Evolutionary conservation across 805 yeast genomes (phyloP), one percentile per base, ranked within the genome.

Genomic region (Cyberlindnera veronae): DNA sequence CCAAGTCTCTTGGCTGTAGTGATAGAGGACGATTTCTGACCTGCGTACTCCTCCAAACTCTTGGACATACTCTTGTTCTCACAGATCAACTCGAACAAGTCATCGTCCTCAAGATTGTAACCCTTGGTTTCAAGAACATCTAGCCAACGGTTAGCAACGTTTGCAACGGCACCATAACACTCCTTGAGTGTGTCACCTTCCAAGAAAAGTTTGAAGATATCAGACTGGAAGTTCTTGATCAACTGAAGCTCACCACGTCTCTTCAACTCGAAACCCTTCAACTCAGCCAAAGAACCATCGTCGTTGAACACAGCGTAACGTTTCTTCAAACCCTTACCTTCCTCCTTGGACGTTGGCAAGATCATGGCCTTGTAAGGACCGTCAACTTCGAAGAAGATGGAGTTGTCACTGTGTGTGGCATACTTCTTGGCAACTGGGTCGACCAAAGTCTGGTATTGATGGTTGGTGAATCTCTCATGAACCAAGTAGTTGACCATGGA

Each of bases 341-440:
- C 98, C 59, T 93, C 99, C 49, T 88, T 87, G 0, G 98, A 91
- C 0, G 98, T 89, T 5, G 99, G 99, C 37, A 93, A 71, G 42
- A 93, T 77, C 99, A 93, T 93, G 0, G 99, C 99, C 54, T 80
- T 84, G 60, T 93, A 93, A 1, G 99, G 99, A 10, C 99, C 99
- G 67, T 93, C 99, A 15, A 95, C 96, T 60, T 93, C 99, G 52
- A 93, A 93, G 66, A 91, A 91, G 63, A 93, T 93, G 13, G 96
- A 84, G 62, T 93, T 93, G 55, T 93, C 99, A 16, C 91, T 80
- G 35, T 75, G 74, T 0, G 89, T 83, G 40, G 81, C 79, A 63
- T 91, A 93, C 51, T 75, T 77, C 57, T 78, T 73, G 15, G 68
- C 72, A 2, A 70, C 72, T 0, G 86, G 80, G 57, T 91, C 95